A percentile compares a stretch with the other conserved stretches of the same genome.
These are phyloP conservation scores for Malus asiatica DNA, from an alignment of 306 rosid genomes.

Conservation along the genomic window DNA sequence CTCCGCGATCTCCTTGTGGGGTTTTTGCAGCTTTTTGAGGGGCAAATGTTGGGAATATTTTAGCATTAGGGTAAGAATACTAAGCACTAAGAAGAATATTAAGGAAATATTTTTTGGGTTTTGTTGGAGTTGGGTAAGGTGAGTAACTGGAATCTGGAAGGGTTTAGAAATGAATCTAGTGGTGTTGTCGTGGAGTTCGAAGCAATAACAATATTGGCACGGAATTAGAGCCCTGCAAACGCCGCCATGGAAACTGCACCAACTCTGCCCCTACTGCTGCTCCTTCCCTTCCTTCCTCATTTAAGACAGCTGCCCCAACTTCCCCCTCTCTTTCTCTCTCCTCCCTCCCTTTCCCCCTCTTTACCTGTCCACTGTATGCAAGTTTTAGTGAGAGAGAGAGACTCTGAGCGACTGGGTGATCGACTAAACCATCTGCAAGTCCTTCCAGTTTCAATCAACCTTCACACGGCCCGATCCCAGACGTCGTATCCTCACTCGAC, in stretches of 20 bases:
- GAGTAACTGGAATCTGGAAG: background rate
- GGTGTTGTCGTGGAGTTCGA: slow-evolving; percentile 23
- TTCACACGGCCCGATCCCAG: slow-evolving; percentile 14
- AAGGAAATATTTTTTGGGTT: background rate
- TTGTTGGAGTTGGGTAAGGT: background rate
- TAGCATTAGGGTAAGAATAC: background rate
- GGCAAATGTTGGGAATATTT: slow-evolving; percentile 5
- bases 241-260: slow-evolving; percentile 98
- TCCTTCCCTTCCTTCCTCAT: slow-evolving; percentile 4
- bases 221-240: slow-evolving; percentile 87
- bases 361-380: background rate
- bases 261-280: slow-evolving; percentile 20
- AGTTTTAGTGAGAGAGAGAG: background rate
- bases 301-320: slow-evolving; percentile 8
- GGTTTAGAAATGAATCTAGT: slow-evolving; percentile 15
- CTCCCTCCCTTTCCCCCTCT: slow-evolving; percentile 21
- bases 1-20: slow-evolving; percentile 28
- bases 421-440: slow-evolving; percentile 29
- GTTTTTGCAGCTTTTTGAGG: slow-evolving; percentile 47
- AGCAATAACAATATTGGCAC: slow-evolving; percentile 59
- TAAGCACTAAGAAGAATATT: background rate
- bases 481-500: slow-evolving; percentile 32
- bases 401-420: background rate
- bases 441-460: slow-evolving; percentile 47
- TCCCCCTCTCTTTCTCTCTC: background rate